Evolutionary conservation across 1,284 basidiomycete species (phyloP).

Genomic region (Flammula alnicola): DNA sequence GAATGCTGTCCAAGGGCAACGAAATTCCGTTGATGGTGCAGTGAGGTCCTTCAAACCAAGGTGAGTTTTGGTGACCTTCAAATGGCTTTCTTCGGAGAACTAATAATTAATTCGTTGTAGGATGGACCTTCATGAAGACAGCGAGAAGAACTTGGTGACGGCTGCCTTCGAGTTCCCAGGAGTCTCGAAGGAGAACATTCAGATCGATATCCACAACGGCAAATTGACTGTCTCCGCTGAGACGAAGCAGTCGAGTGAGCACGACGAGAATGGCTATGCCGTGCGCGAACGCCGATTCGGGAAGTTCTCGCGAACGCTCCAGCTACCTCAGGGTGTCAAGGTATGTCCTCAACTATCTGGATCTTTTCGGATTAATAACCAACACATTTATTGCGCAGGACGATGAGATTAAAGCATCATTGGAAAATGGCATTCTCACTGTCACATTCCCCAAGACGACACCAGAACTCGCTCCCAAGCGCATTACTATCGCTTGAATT

Average conservation of each 20-base stretch:
- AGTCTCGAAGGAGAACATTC: slow-evolving; percentile 41
- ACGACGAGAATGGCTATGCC: slow-evolving; percentile 34
- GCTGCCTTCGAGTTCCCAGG: slow-evolving; percentile 51
- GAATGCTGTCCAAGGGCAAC: not conserved
- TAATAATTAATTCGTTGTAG: slow-evolving; percentile 19
- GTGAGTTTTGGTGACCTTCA: slow-evolving; percentile 4
- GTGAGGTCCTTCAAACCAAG: slow-evolving; percentile 23
- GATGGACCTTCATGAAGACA: slow-evolving; percentile 38
- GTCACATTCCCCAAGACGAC: slow-evolving; percentile 9
- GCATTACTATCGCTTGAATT: slow-evolving; percentile 3
- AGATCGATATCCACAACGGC: slow-evolving; percentile 41
- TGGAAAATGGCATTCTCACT: slow-evolving; percentile 10
- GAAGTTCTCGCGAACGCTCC: slow-evolving; percentile 40
- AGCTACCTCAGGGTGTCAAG: slow-evolving; percentile 42
- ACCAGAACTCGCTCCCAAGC: slow-evolving; percentile 5
- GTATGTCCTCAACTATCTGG: slow-evolving; percentile 18
- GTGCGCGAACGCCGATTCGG: slow-evolving; percentile 42
- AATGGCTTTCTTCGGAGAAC: too few species aligned
- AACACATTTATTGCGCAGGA: not conserved
- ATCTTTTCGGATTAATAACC: not conserved
- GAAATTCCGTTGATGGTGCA: slow-evolving; percentile 6
- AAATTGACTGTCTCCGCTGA: slow-evolving; percentile 44
- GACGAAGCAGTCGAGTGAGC: slow-evolving; percentile 24
- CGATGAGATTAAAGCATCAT: slow-evolving; percentile 10
- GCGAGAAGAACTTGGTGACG: slow-evolving; percentile 38